phyloP scores from a whole-genome alignment of 129 eudicot genomes.

The Flaveria robusta region DNA sequence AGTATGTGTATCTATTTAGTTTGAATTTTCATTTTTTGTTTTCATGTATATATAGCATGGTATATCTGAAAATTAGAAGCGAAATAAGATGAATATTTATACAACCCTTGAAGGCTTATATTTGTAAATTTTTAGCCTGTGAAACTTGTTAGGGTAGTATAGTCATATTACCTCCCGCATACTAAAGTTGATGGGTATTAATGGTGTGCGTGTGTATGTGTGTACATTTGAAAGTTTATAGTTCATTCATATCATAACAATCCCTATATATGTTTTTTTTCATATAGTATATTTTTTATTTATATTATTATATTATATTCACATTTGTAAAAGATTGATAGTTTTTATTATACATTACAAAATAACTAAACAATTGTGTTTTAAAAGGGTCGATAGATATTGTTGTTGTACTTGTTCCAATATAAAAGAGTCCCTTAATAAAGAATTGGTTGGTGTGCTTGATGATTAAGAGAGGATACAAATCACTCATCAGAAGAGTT shows the following conservation, averaged over 20 bases:
- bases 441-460: background rate
- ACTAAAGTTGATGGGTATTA: too few species aligned
- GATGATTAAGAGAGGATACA: conserved; percentile 15
- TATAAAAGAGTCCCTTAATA: background rate
- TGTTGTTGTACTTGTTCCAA: background rate
- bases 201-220: too few species aligned
- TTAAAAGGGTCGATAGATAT: background rate
- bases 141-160: too few species aligned
- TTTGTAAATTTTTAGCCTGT: too few species aligned
- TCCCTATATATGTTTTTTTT: too few species aligned
- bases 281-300: background rate
- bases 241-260: too few species aligned
- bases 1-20: too few species aligned
- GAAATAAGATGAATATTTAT: background rate
- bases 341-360: background rate
- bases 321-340: background rate
- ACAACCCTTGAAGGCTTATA: background rate
- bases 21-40: background rate
- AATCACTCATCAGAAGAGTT: conserved; percentile 11
- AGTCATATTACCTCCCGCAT: background rate
- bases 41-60: background rate
- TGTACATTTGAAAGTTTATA: too few species aligned
- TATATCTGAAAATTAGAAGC: background rate
- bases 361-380: background rate
- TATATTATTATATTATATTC: background rate